A percentile compares a stretch with the other conserved stretches of the same genome.
These are phyloP conservation scores for Fusarium setosum DNA, from an alignment of 2,329 filamentous ascomycete species.

Conservation along the genomic window DNA sequence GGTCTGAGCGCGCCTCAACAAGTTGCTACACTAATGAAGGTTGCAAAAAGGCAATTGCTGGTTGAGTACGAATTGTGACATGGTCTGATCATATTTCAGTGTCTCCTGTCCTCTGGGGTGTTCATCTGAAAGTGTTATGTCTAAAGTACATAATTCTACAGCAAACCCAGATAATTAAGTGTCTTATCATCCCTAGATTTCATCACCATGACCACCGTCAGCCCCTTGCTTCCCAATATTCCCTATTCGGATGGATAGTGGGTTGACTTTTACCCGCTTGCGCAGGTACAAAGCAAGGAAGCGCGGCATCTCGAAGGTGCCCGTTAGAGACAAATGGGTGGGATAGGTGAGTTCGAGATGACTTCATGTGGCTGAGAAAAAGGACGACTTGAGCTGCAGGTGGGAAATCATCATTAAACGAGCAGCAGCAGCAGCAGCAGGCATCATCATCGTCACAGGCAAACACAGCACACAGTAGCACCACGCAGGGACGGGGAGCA, in stretches of 20 bases:
- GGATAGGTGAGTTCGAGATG: slow-evolving; percentile 15
- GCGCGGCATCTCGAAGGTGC: slow-evolving; percentile 11
- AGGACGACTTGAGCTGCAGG: slow-evolving; percentile 9
- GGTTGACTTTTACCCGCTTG: slow-evolving; percentile 19
- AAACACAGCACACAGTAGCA: slow-evolving; percentile 10
- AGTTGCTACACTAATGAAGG: slow-evolving; percentile 16
- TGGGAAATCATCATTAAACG: background rate
- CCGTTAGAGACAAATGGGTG: slow-evolving; percentile 9
- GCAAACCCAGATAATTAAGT: background rate
- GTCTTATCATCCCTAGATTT: background rate
- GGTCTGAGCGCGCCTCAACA: slow-evolving; percentile 13
- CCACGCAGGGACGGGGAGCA: slow-evolving; percentile 26
- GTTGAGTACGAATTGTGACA: background rate
- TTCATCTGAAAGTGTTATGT: background rate
- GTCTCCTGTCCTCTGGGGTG: background rate
- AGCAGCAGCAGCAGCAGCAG: background rate
- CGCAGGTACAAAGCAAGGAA: slow-evolving; percentile 28
- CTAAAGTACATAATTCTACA: background rate
- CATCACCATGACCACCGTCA: background rate
- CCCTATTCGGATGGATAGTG: slow-evolving; percentile 6
- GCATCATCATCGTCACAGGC: slow-evolving; percentile 4
- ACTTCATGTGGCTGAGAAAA: slow-evolving; percentile 19
- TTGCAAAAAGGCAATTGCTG: slow-evolving; percentile 10
- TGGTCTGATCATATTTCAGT: background rate
- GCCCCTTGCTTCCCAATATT: slow-evolving; percentile 10